Percentiles rank a stretch among this genome's conserved stretches.
phyloP scores from a whole-genome alignment of 306 rosid genomes.

The Prunus padus region DNA sequence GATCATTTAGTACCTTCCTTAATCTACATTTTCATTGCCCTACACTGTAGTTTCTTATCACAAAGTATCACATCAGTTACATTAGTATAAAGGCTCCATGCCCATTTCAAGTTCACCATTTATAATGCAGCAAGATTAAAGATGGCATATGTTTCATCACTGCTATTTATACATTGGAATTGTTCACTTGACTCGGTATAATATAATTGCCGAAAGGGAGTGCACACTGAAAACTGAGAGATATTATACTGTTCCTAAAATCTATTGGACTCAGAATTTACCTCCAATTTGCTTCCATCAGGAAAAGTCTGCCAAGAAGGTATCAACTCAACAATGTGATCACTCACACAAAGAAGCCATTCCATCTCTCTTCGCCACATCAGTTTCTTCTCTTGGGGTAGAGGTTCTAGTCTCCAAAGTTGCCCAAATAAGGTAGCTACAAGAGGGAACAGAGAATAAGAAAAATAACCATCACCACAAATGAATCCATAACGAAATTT shows the following conservation, averaged over 20 bases:
- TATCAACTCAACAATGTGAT: slow-evolving; percentile 73
- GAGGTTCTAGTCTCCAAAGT: slow-evolving; percentile 85
- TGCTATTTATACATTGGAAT: not conserved
- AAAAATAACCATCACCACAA: not conserved
- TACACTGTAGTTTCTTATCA: not conserved
- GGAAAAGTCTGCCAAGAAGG: slow-evolving; percentile 87
- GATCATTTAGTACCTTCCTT: not conserved
- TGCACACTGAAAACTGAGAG: not conserved
- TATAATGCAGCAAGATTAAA: not conserved
- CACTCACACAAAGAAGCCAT: slow-evolving; percentile 82
- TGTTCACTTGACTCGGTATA: not conserved
- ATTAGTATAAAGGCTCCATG: not conserved
- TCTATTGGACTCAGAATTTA: slow-evolving; percentile 20
- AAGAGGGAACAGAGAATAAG: slow-evolving; percentile 13
- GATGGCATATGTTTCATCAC: not conserved
- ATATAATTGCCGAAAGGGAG: not conserved
- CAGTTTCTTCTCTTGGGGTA: slow-evolving; percentile 52
- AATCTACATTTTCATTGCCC: not conserved
- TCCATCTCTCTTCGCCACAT: slow-evolving; percentile 95
- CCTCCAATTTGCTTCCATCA: slow-evolving; percentile 88
- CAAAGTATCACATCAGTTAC: not conserved
- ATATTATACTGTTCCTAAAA: not conserved
- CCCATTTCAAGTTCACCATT: slow-evolving; percentile 11
- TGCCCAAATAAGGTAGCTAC: slow-evolving; percentile 85
- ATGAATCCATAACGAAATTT: slow-evolving; percentile 1